phyloP scores from a whole-genome alignment of 2,329 filamentous ascomycete genomes.

The Cercospora sojina region DNA sequence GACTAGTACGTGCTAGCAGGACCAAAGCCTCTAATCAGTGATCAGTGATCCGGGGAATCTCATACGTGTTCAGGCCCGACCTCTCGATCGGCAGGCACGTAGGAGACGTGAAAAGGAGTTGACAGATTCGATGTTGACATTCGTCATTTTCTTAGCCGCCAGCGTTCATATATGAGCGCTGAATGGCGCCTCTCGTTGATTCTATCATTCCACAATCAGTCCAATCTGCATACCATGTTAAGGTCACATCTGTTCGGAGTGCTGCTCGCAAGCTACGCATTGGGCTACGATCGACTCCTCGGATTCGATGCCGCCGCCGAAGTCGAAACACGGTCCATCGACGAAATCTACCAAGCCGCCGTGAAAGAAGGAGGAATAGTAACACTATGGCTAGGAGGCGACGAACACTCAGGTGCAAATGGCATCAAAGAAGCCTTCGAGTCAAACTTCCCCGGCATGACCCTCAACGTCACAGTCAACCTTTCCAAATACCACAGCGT shows the following conservation, averaged over 20 bases:
- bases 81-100: too few relatives aligned
- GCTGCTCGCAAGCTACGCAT: background rate
- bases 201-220: background rate
- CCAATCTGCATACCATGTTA: background rate
- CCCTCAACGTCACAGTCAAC: background rate
- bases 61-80: too few relatives aligned
- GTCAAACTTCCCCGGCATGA: background rate
- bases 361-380: background rate
- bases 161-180: background rate
- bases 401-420: background rate
- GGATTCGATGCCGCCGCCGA: background rate
- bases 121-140: too few relatives aligned
- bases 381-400: slow-evolving; percentile 1
- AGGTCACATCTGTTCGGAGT: background rate
- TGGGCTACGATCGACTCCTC: background rate
- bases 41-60: too few relatives aligned
- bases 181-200: background rate
- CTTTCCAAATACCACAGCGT: slow-evolving; percentile 1
- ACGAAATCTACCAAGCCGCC: slow-evolving; percentile 1
- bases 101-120: too few relatives aligned
- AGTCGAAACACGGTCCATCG: background rate
- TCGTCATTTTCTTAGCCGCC: background rate
- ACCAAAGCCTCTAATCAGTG: too few relatives aligned
- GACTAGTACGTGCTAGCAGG: background rate
- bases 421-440: background rate